phyloP scores from a whole-genome alignment of 2,329 filamentous ascomycete genomes.

The Camptophora hylomeconis region DNA sequence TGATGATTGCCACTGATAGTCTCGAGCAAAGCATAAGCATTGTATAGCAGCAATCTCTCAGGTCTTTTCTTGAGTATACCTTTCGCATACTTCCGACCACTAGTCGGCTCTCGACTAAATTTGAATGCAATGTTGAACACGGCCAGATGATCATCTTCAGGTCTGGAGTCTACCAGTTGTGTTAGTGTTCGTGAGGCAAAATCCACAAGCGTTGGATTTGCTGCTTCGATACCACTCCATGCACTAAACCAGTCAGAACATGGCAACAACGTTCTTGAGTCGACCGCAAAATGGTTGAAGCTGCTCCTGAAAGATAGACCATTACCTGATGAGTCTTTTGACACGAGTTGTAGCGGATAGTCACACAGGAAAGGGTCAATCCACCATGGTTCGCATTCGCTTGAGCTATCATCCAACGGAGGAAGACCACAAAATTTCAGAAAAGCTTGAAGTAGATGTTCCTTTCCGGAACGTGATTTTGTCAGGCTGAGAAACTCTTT shows the following conservation, averaged over 20 bases:
- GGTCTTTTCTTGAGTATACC: slow-evolving; percentile 55
- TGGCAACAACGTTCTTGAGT: too few species aligned
- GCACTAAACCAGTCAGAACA: too few species aligned
- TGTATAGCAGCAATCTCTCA: slow-evolving; percentile 57
- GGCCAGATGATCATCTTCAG: slow-evolving; percentile 22
- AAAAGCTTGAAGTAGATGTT: slow-evolving; percentile 54
- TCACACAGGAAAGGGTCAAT: too few species aligned
- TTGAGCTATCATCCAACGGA: too few species aligned
- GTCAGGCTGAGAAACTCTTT: slow-evolving; percentile 42
- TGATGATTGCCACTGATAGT: slow-evolving; percentile 42
- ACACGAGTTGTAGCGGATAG: too few species aligned
- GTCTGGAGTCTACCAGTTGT: slow-evolving; percentile 36
- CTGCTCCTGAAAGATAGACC: too few species aligned
- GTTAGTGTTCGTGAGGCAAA: slow-evolving; percentile 45
- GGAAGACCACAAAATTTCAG: slow-evolving; percentile 56
- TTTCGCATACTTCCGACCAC: slow-evolving; percentile 60
- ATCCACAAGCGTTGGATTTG: too few species aligned
- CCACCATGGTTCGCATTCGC: too few species aligned
- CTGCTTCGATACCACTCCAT: too few species aligned
- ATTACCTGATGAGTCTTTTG: too few species aligned
- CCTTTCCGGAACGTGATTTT: slow-evolving; percentile 21
- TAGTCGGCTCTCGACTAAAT: slow-evolving; percentile 51
- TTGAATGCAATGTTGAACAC: slow-evolving; percentile 53
- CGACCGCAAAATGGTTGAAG: too few species aligned
- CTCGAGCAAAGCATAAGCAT: slow-evolving; percentile 66